Conservation (phyloP, 2,329 filamentous ascomycete genomes). For the Sphaerulina vaccinii region DNA sequence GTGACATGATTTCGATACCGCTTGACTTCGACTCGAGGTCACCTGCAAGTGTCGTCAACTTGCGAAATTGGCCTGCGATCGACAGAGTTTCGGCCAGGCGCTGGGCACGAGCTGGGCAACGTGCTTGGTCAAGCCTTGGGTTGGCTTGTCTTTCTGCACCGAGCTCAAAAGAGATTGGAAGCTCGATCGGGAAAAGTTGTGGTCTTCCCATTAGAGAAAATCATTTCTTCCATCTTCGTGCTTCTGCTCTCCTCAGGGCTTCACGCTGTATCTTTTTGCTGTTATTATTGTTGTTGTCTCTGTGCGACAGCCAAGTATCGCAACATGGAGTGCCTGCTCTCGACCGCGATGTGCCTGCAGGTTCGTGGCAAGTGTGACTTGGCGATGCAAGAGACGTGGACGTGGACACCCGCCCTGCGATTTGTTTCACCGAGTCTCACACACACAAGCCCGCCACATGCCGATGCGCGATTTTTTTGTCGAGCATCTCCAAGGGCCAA, state of each 20-base stretch:
- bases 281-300: no score
- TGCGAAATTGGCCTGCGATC: background rate
- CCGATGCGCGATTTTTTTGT: no score
- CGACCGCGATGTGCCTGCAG: no score
- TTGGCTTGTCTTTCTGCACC: background rate
- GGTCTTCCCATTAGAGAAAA: background rate
- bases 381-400: no score
- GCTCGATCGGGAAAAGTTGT: background rate
- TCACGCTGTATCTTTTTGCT: no score
- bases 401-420: background rate
- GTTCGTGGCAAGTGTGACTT: no score
- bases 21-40: background rate
- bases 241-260: background rate
- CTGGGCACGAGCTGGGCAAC: conserved; percentile 10
- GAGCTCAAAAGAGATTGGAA: background rate
- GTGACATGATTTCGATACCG: conserved; percentile 9
- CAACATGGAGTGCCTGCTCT: no score
- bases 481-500: background rate
- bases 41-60: conserved; percentile 1
- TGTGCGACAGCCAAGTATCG: no score
- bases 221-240: background rate
- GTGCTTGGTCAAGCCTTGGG: background rate
- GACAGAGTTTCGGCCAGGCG: conserved; percentile 4
- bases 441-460: background rate
- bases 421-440: background rate